Evolutionary conservation across 495 filamentous ascomycete species (phyloP).

Genomic region (Pyrenula aspistea): DNA sequence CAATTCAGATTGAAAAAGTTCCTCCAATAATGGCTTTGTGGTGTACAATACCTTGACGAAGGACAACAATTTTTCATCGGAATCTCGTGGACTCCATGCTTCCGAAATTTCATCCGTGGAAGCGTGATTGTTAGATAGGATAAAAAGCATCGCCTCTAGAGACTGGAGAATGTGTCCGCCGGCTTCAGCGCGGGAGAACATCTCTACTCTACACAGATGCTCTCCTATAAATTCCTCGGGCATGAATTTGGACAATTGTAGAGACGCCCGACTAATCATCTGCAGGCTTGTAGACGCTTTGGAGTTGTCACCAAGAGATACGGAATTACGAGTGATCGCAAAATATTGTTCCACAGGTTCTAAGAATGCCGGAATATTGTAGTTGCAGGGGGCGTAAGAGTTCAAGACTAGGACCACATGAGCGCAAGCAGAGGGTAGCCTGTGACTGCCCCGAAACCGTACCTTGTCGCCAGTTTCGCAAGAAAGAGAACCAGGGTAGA

Average conservation of each 20-base stretch:
- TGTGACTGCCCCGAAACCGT: not conserved
- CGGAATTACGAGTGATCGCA: not conserved
- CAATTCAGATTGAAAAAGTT: not conserved
- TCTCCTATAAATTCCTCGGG: no score
- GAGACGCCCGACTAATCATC: not conserved
- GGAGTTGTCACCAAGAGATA: not conserved
- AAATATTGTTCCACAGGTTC: not conserved
- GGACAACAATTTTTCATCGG: not conserved
- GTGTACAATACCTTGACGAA: not conserved
- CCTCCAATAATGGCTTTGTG: not conserved
- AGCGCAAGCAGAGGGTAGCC: not conserved
- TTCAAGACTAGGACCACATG: not conserved
- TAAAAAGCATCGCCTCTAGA: not conserved
- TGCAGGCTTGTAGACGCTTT: not conserved
- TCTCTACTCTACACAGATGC: no score
- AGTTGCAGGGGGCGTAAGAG: not conserved
- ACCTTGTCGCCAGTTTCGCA: not conserved
- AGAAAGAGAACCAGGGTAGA: not conserved
- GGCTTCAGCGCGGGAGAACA: not conserved
- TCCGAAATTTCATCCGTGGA: not conserved
- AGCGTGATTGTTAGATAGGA: not conserved
- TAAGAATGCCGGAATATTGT: not conserved
- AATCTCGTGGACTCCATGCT: not conserved
- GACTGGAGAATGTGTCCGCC: not conserved
- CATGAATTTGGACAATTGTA: not conserved